phyloP scores from a whole-genome alignment of 768 basidiomycete genomes.

The Leccinum disarticulatum region DNA sequence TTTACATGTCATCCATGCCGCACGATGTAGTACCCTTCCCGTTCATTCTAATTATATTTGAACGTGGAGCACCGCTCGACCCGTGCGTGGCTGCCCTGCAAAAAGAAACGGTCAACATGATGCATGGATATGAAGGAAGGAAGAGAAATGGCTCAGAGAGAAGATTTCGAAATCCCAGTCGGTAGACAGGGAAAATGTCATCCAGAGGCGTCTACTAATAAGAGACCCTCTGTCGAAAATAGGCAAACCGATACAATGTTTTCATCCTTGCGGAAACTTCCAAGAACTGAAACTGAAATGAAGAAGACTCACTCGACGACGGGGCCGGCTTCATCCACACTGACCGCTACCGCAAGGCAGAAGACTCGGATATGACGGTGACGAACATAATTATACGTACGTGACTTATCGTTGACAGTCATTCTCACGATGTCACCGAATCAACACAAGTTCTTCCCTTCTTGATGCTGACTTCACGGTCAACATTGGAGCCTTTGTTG shows the following conservation, averaged over 20 bases:
- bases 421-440: background rate
- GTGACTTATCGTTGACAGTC: background rate
- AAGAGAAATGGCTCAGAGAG: slow-evolving; percentile 30
- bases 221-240: slow-evolving; percentile 27
- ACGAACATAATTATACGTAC: background rate
- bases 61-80: slow-evolving; percentile 1
- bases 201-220: slow-evolving; percentile 23
- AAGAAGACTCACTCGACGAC: background rate
- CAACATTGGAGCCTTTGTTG: background rate
- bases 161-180: slow-evolving; percentile 27
- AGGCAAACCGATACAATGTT: slow-evolving; percentile 21
- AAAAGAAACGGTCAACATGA: slow-evolving; percentile 14
- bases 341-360: background rate
- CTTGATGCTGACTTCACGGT: background rate
- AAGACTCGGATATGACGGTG: background rate
- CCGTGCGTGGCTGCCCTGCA: slow-evolving; percentile 1
- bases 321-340: background rate
- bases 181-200: slow-evolving; percentile 22
- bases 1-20: background rate
- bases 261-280: slow-evolving; percentile 18
- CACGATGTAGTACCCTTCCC: background rate
- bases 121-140: background rate
- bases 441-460: background rate
- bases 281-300: background rate
- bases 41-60: background rate